These are phyloP conservation scores for Astragalus glycyphyllos DNA, from an alignment of 306 rosid genomes.

Conservation along the genomic window DNA sequence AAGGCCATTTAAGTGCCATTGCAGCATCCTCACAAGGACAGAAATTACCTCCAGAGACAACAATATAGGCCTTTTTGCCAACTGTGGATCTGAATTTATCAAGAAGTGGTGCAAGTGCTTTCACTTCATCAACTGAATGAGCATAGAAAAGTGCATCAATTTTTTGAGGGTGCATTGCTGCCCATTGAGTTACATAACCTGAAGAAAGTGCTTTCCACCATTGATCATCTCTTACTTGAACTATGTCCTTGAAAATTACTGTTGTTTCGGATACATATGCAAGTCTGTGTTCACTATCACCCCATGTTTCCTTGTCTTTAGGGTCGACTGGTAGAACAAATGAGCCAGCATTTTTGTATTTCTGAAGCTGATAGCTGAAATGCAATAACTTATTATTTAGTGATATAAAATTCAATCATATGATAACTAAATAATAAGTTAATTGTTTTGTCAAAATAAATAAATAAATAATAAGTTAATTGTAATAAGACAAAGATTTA, in stretches of 20 bases:
- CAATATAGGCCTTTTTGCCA: slow-evolving; percentile 88
- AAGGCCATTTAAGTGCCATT: slow-evolving; percentile 77
- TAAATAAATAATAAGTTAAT: not conserved
- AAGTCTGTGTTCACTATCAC: slow-evolving; percentile 95
- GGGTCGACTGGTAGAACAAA: slow-evolving; percentile 91
- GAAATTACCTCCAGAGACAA: slow-evolving; percentile 71
- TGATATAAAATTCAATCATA: not conserved
- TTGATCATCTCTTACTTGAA: slow-evolving; percentile 93
- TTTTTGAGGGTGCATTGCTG: slow-evolving; percentile 92
- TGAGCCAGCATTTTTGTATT: slow-evolving; percentile 89
- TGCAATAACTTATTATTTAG: not conserved
- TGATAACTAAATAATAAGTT: not conserved
- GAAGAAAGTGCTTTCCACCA: slow-evolving; percentile 98
- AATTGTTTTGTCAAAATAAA: slow-evolving; percentile 1
- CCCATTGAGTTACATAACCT: slow-evolving; percentile 95
- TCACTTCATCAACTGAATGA: slow-evolving; percentile 76
- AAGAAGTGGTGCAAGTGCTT: slow-evolving; percentile 82
- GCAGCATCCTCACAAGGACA: slow-evolving; percentile 88
- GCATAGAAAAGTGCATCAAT: slow-evolving; percentile 92
- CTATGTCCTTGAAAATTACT: slow-evolving; percentile 90
- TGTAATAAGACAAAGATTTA: slow-evolving; percentile 25
- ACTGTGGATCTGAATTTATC: slow-evolving; percentile 78
- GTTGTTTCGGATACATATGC: slow-evolving; percentile 98
- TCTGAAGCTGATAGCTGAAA: slow-evolving; percentile 91
- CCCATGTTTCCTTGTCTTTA: slow-evolving; percentile 95